phyloP scores from a whole-genome alignment of 768 basidiomycete genomes.

The Mycena crocata region DNA sequence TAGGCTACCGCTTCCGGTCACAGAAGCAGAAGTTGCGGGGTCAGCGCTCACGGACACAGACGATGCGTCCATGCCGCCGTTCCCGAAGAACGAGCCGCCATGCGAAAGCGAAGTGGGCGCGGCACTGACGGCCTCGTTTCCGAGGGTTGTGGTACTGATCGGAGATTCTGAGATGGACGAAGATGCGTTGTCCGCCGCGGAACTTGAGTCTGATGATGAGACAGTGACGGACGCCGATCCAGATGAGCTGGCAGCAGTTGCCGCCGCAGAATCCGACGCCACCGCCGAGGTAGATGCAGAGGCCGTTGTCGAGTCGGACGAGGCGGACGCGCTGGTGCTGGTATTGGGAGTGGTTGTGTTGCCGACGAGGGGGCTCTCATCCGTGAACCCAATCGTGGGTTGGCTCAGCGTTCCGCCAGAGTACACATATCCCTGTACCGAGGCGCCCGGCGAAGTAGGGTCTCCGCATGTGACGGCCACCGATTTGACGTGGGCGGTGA shows the following conservation, averaged over 20 bases:
- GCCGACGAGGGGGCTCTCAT: neutral
- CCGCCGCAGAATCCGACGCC: neutral
- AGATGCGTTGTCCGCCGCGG: neutral
- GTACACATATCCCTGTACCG: conserved; percentile 74
- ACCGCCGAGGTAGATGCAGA: neutral
- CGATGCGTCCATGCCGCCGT: neutral
- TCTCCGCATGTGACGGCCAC: conserved; percentile 74
- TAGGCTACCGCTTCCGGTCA: neutral
- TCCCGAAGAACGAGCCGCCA: conserved; percentile 11
- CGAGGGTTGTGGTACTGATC: conserved; percentile 1
- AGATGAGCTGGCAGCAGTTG: neutral
- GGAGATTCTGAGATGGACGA: neutral
- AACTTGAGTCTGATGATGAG: too few species aligned
- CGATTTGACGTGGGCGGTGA: conserved; percentile 71
- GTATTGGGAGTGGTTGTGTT: neutral
- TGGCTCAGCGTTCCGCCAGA: conserved; percentile 3
- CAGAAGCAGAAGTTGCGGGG: neutral
- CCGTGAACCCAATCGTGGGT: conserved; percentile 4
- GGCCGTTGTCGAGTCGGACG: neutral
- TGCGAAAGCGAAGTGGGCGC: conserved; percentile 1
- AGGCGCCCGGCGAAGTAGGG: conserved; percentile 51
- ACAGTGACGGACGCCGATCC: neutral
- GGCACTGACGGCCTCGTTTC: conserved; percentile 2
- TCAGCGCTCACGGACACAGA: neutral
- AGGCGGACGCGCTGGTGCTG: neutral